Evolutionary conservation across 2,329 filamentous ascomycete species (phyloP).

Genomic region (Diaporthe sp.): DNA sequence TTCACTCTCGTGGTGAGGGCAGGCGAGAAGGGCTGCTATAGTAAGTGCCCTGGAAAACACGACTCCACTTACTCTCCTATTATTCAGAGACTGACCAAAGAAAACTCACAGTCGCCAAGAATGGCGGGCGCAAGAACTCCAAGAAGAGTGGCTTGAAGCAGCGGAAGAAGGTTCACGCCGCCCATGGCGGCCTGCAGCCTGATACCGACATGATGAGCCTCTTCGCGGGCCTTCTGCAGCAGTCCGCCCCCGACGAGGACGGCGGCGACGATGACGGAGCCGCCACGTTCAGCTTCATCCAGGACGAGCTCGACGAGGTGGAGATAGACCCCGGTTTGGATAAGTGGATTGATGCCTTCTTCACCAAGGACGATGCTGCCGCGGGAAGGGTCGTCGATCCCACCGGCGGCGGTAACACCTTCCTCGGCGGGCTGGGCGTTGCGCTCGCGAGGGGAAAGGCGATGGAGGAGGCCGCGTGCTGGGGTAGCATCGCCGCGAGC

Average conservation of each 20-base stretch:
- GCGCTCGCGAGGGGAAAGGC: slow-evolving; percentile 68
- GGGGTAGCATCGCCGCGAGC: slow-evolving; percentile 85
- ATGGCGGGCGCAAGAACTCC: slow-evolving; percentile 56
- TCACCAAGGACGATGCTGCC: slow-evolving; percentile 49
- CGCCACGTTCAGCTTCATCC: slow-evolving; percentile 53
- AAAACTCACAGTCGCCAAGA: slow-evolving; percentile 56
- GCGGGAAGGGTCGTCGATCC: slow-evolving; percentile 80
- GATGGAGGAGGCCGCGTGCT: slow-evolving; percentile 78
- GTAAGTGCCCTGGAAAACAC: background rate
- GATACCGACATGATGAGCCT: slow-evolving; percentile 73
- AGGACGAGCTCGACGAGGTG: slow-evolving; percentile 58
- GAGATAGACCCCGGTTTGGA: slow-evolving; percentile 73
- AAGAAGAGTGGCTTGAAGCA: slow-evolving; percentile 43
- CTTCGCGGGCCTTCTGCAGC: slow-evolving; percentile 66
- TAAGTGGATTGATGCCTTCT: slow-evolving; percentile 84
- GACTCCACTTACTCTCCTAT: fast-evolving
- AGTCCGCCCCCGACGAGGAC: background rate
- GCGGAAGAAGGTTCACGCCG: slow-evolving; percentile 54
- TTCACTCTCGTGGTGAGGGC: slow-evolving; percentile 76
- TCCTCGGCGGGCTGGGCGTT: slow-evolving; percentile 72
- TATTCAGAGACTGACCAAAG: background rate
- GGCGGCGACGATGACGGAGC: slow-evolving; percentile 50
- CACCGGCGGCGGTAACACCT: slow-evolving; percentile 93
- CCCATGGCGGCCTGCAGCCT: slow-evolving; percentile 63
- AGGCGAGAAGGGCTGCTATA: slow-evolving; percentile 77